These are phyloP conservation scores for Prasinococcaceae sp. DNA, from an alignment of 139 green algal genomes.

Conservation along the genomic window DNA sequence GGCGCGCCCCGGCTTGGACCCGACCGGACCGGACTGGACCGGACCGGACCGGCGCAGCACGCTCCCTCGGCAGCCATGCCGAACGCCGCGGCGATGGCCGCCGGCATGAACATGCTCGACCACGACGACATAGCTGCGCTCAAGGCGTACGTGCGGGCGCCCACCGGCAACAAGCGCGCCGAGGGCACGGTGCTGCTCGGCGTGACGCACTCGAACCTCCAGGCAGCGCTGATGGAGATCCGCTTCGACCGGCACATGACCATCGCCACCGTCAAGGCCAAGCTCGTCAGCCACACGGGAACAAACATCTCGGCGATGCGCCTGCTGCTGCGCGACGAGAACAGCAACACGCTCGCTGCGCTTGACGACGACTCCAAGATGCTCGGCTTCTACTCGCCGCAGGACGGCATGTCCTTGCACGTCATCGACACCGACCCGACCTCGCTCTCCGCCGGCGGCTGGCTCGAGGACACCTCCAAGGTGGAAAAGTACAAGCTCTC, in stretches of 20 bases:
- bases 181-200: conserved; percentile 73
- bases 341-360: conserved; percentile 26
- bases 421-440: conserved; percentile 76
- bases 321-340: conserved; percentile 70
- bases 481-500: conserved; percentile 96
- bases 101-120: conserved; percentile 4
- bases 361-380: conserved; percentile 44
- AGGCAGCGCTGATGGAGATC: conserved; percentile 80
- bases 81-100: neutral
- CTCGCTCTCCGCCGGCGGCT: conserved; percentile 65
- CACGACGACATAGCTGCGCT: conserved; percentile 15
- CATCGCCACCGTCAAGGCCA: conserved; percentile 67
- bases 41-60: too few relatives aligned
- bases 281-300: conserved; percentile 74
- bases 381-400: conserved; percentile 90
- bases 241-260: conserved; percentile 74
- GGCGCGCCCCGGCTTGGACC: too few relatives aligned
- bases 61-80: too few relatives aligned
- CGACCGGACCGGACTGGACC: too few relatives aligned
- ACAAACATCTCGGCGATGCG: conserved; percentile 58
- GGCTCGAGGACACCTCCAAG: conserved; percentile 88
- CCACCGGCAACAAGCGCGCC: conserved; percentile 4
- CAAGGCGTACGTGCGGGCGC: conserved; percentile 17
- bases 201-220: conserved; percentile 83
- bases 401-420: conserved; percentile 62